Evolutionary conservation across 345 rosid genomes (phyloP).

Genomic region (Cardamine resedifolia): DNA sequence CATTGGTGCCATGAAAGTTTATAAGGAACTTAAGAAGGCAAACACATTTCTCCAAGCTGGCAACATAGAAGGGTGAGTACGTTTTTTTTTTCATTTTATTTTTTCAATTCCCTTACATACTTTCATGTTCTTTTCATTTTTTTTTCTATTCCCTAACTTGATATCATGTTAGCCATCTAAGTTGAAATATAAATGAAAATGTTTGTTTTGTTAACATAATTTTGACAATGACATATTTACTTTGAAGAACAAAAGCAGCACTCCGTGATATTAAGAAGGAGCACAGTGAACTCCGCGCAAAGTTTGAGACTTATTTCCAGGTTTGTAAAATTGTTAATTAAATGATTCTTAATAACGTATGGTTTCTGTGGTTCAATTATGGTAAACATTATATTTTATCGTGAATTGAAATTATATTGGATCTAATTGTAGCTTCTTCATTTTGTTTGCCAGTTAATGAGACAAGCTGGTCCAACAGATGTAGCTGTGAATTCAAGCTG

Average conservation of each 20-base stretch:
- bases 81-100: not conserved
- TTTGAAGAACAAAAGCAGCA: constrained; percentile 26
- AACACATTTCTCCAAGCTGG: constrained; percentile 21
- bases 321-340: not conserved
- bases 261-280: constrained; percentile 25
- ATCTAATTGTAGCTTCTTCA: not conserved
- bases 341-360: not conserved
- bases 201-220: not conserved
- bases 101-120: not conserved
- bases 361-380: not conserved
- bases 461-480: constrained; percentile 37
- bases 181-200: not conserved
- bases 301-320: constrained; percentile 35
- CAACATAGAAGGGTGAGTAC: constrained; percentile 25
- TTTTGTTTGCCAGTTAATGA: constrained; percentile 21
- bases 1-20: constrained; percentile 26
- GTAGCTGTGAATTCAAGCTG: constrained; percentile 35
- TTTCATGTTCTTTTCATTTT: not conserved
- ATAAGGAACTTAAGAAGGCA: constrained; percentile 24
- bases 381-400: not conserved
- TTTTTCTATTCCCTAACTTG: not conserved
- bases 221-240: not conserved
- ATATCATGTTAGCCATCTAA: not conserved
- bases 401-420: not conserved
- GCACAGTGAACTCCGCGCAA: constrained; percentile 32